A percentile compares a stretch with the other conserved stretches of the same genome.
Evolutionary conservation across 805 yeast genomes (phyloP).

Genomic region (Kodamaea leandrae): DNA sequence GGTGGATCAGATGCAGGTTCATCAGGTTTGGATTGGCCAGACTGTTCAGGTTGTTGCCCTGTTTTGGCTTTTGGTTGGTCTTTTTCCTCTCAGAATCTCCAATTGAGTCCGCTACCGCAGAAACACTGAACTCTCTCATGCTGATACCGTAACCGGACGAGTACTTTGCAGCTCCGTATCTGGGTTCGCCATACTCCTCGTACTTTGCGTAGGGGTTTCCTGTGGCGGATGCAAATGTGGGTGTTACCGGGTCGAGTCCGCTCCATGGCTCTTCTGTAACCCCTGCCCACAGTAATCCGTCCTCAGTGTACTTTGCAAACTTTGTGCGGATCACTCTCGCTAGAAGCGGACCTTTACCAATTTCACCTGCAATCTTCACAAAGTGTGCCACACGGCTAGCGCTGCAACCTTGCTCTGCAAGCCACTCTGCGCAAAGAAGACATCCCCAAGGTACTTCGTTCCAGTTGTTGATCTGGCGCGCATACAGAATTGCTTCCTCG

Average conservation of each 20-base stretch:
- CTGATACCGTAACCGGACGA: neutral
- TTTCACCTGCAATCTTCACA: constrained; percentile 35
- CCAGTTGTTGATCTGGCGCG: constrained; percentile 27
- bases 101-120: neutral
- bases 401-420: constrained; percentile 19
- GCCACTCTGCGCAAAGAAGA: constrained; percentile 45
- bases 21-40: too few relatives aligned
- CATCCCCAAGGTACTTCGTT: constrained; percentile 41
- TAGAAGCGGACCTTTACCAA: constrained; percentile 15
- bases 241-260: neutral
- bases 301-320: constrained; percentile 26
- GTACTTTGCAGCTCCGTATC: neutral
- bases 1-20: too few relatives aligned
- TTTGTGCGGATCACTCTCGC: constrained; percentile 24
- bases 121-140: neutral
- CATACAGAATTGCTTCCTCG: constrained; percentile 44
- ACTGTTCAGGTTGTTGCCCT: too few relatives aligned
- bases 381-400: constrained; percentile 35
- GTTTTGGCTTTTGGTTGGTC: too few relatives aligned
- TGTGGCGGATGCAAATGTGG: neutral
- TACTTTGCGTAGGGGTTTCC: neutral
- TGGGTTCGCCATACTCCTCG: neutral
- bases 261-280: constrained; percentile 6
- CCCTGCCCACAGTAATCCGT: constrained; percentile 33
- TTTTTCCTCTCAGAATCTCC: neutral